Percentiles rank a stretch among this genome's conserved stretches.
Conservation (phyloP, 1,284 basidiomycete genomes). For the Irpex sp. region DNA sequence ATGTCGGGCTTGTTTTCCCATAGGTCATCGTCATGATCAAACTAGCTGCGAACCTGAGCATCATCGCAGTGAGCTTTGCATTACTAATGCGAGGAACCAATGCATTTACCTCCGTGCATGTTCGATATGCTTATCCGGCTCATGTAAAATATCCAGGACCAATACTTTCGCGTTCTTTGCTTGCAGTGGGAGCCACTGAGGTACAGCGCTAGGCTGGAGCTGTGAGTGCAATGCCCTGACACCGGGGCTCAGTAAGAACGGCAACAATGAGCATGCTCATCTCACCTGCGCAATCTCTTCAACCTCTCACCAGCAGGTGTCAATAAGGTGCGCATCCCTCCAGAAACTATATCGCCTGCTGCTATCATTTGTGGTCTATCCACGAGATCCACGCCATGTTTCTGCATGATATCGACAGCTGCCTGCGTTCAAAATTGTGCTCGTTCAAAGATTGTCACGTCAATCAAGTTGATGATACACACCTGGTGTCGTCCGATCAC, state of each 20-base stretch:
- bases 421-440: conserved; percentile 13
- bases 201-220: conserved; percentile 44
- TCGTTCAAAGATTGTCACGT: not conserved
- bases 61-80: not conserved
- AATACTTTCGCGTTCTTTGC: conserved; percentile 43
- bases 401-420: conserved; percentile 29
- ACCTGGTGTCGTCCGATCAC: conserved; percentile 34
- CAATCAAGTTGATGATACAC: not conserved
- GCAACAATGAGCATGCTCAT: not conserved
- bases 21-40: conserved; percentile 67
- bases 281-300: conserved; percentile 23
- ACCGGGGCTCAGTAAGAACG: not conserved
- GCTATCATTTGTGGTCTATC: conserved; percentile 22
- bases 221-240: conserved; percentile 46
- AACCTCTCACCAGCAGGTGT: conserved; percentile 19
- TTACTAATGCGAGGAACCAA: not conserved
- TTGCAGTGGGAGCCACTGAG: conserved; percentile 45
- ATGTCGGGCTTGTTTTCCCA: conserved; percentile 48
- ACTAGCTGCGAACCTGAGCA: conserved; percentile 53
- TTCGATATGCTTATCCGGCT: conserved; percentile 46
- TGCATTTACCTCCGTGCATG: conserved; percentile 45
- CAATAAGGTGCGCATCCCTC: conserved; percentile 21
- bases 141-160: conserved; percentile 47
- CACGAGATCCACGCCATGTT: conserved; percentile 24
- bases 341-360: conserved; percentile 24